Conservation (phyloP, 768 basidiomycete species). For the Amanita inopinata region DNA sequence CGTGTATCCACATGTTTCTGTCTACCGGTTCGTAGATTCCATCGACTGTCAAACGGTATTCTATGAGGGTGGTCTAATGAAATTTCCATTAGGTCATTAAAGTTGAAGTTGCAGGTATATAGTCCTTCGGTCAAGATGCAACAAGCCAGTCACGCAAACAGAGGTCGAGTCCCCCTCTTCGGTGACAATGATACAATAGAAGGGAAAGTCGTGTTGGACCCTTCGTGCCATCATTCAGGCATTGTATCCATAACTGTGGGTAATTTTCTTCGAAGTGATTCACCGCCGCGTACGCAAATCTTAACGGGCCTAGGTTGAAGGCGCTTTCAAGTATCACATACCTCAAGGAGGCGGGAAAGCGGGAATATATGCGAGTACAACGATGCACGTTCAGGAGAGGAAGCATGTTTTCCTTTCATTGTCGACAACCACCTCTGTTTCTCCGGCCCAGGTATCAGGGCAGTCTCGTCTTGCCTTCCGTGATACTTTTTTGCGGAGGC, state of each 20-base stretch:
- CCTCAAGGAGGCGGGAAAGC: slow-evolving; percentile 16
- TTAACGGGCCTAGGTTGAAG: slow-evolving; percentile 42
- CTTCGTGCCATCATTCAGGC: slow-evolving; percentile 42
- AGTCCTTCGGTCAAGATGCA: slow-evolving; percentile 52
- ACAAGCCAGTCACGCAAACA: slow-evolving; percentile 17
- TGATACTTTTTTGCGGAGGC: slow-evolving; percentile 33
- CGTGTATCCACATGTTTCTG: slow-evolving; percentile 36
- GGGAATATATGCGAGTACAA: slow-evolving; percentile 5
- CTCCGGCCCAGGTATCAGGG: slow-evolving; percentile 19
- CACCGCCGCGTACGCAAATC: slow-evolving; percentile 1
- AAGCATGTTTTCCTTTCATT: slow-evolving; percentile 44
- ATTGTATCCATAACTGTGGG: slow-evolving; percentile 47
- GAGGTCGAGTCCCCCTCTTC: slow-evolving; percentile 42
- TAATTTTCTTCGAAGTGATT: not conserved
- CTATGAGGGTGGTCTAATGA: not conserved
- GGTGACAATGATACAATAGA: slow-evolving; percentile 48
- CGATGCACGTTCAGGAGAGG: slow-evolving; percentile 14
- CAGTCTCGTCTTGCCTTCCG: slow-evolving; percentile 28
- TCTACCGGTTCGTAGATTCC: slow-evolving; percentile 32
- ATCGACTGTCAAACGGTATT: not conserved
- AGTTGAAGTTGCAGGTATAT: slow-evolving; percentile 51
- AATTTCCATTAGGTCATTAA: slow-evolving; percentile 23
- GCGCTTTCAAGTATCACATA: slow-evolving; percentile 39
- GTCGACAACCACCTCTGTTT: slow-evolving; percentile 33
- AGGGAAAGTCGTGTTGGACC: slow-evolving; percentile 51